A percentile compares a stretch with the other conserved stretches of the same genome.
These are phyloP conservation scores for Panaeolus cyanescens DNA, from an alignment of 768 basidiomycete species.

Conservation along the genomic window DNA sequence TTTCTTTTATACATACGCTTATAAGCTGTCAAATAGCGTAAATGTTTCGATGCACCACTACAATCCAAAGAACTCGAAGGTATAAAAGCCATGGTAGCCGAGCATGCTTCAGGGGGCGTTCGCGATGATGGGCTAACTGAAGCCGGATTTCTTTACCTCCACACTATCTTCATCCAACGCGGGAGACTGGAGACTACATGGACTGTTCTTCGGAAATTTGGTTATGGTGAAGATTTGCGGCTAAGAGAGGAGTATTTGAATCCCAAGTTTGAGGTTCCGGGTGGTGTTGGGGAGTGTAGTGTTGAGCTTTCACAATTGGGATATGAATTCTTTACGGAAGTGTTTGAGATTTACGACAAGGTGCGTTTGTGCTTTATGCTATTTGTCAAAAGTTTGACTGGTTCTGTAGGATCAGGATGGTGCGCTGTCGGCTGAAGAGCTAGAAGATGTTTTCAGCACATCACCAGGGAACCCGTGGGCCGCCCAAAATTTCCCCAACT, in stretches of 20 bases:
- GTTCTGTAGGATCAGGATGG: conserved; percentile 86
- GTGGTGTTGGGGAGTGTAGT: conserved; percentile 68
- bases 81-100: conserved; percentile 90
- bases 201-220: conserved; percentile 94
- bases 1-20: background rate
- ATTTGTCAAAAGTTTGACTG: background rate
- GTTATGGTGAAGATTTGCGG: conserved; percentile 93
- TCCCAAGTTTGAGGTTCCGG: conserved; percentile 94
- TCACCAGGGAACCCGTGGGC: conserved; percentile 98
- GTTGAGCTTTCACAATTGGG: conserved; percentile 94
- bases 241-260: conserved; percentile 85
- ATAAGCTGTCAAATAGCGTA: conserved; percentile 54
- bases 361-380: conserved; percentile 33
- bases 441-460: conserved; percentile 89
- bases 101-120: conserved; percentile 75
- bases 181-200: conserved; percentile 97
- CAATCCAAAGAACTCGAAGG: conserved; percentile 94
- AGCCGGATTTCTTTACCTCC: conserved; percentile 90
- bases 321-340: conserved; percentile 96
- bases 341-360: conserved; percentile 95
- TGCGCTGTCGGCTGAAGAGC: conserved; percentile 79
- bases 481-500: conserved; percentile 88
- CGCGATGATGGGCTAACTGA: conserved; percentile 85
- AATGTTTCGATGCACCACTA: conserved; percentile 93
- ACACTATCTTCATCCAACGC: conserved; percentile 95